Percentiles rank a stretch among this genome's conserved stretches.
phyloP scores from a whole-genome alignment of 2,329 filamentous ascomycete genomes.

The Elsinoe necatrix region DNA sequence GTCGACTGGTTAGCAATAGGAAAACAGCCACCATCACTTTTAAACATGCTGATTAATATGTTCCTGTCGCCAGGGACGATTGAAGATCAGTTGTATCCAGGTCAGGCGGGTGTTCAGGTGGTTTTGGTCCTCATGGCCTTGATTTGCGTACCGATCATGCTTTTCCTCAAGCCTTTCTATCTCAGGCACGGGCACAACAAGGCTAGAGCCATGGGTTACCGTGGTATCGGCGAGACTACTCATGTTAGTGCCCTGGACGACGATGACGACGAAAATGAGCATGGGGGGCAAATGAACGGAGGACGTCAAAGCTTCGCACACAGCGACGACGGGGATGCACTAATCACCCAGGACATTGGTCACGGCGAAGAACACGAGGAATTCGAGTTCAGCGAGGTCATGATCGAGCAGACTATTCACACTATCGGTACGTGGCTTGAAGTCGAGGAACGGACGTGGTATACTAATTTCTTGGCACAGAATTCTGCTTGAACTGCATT shows the following conservation, averaged over 20 bases:
- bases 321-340: constrained; percentile 68
- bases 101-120: constrained; percentile 68
- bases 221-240: constrained; percentile 81
- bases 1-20: constrained; percentile 70
- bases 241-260: constrained; percentile 84
- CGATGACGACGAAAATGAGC: constrained; percentile 60
- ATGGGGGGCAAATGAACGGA: constrained; percentile 48
- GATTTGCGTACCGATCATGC: constrained; percentile 75
- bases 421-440: constrained; percentile 67
- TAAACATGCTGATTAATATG: constrained; percentile 99
- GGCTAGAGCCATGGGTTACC: constrained; percentile 79
- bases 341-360: constrained; percentile 77
- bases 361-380: constrained; percentile 79
- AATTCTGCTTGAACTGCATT: constrained; percentile 98
- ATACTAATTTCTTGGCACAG: constrained; percentile 37
- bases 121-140: constrained; percentile 74
- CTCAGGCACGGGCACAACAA: constrained; percentile 89
- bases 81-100: constrained; percentile 66
- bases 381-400: constrained; percentile 92
- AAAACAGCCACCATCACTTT: constrained; percentile 67
- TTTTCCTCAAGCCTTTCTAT: constrained; percentile 94
- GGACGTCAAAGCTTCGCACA: constrained; percentile 58
- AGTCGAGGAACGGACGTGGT: constrained; percentile 2
- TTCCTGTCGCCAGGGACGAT: constrained; percentile 77
- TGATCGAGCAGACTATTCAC: constrained; percentile 99